Conservation (phyloP, 176 grass and related monocot species). For the Carex cristatella region DNA sequence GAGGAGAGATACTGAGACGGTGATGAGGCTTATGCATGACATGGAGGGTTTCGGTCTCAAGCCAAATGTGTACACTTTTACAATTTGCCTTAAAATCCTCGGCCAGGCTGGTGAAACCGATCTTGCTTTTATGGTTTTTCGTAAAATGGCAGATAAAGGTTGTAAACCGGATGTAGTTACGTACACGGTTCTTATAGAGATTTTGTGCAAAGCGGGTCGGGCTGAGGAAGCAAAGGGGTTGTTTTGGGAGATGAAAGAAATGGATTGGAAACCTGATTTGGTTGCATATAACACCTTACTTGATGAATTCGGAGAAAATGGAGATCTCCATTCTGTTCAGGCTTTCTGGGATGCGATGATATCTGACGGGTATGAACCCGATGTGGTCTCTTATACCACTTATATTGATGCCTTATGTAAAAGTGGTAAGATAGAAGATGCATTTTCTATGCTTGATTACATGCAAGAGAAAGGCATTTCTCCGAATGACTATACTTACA, state of each 20-base stretch:
- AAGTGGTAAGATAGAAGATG: conserved; percentile 62
- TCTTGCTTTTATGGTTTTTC: conserved; percentile 46
- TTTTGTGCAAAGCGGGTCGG: conserved; percentile 61
- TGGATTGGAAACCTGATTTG: conserved; percentile 69
- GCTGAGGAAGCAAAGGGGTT: conserved; percentile 60
- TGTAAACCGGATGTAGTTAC: conserved; percentile 77
- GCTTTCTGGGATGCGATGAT: conserved; percentile 68
- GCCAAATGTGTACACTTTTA: conserved; percentile 92
- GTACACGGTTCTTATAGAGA: conserved; percentile 67
- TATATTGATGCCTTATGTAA: conserved; percentile 62
- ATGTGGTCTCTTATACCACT: conserved; percentile 65
- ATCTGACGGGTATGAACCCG: conserved; percentile 64
- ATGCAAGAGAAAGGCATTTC: conserved; percentile 61
- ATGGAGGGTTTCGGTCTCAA: conserved; percentile 65
- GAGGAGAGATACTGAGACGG: conserved; percentile 51
- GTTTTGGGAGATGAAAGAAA: conserved; percentile 77
- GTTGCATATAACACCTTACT: conserved; percentile 84
- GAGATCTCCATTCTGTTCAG: conserved; percentile 47
- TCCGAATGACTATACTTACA: conserved; percentile 79
- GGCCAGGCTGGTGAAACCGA: conserved; percentile 53
- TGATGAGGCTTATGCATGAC: conserved; percentile 51
- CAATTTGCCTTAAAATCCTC: conserved; percentile 82
- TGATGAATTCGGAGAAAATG: conserved; percentile 69
- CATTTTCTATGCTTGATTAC: conserved; percentile 42
- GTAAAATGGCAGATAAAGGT: conserved; percentile 56